phyloP scores from a whole-genome alignment of 2,329 filamentous ascomycete species.

The Nothophoma quercina region DNA sequence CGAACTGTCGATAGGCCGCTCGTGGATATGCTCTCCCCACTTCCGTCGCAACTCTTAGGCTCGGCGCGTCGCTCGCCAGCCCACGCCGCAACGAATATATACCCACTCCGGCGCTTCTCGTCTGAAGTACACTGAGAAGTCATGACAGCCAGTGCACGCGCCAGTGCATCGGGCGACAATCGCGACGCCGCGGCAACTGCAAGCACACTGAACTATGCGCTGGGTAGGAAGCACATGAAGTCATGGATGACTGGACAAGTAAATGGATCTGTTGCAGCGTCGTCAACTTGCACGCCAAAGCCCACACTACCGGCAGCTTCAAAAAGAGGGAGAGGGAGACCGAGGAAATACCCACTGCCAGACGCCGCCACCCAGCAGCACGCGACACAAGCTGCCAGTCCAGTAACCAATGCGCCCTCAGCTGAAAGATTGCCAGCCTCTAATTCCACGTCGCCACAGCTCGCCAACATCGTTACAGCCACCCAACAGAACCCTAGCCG shows the following conservation, averaged over 20 bases:
- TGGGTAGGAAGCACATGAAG: conserved; percentile 42
- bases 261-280: background rate
- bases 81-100: background rate
- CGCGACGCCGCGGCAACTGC: conserved; percentile 19
- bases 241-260: conserved; percentile 38
- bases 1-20: background rate
- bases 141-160: conserved; percentile 3
- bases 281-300: background rate
- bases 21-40: conserved; percentile 29
- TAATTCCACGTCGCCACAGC: conserved; percentile 46
- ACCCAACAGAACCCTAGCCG: conserved; percentile 1
- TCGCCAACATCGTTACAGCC: conserved; percentile 36
- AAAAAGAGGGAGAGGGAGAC: conserved; percentile 21
- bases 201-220: conserved; percentile 35
- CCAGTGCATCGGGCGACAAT: conserved; percentile 8
- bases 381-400: background rate
- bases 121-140: background rate
- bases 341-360: conserved; percentile 16
- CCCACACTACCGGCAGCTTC: background rate
- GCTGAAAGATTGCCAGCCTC: conserved; percentile 30
- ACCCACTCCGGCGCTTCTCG: conserved; percentile 1
- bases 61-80: conserved; percentile 8
- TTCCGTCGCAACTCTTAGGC: conserved; percentile 16
- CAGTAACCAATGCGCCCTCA: conserved; percentile 6
- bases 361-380: background rate